Evolutionary conservation across 345 rosid species (phyloP), one percentile per base, ranked within the genome.

Genomic region (Viola odorata): DNA sequence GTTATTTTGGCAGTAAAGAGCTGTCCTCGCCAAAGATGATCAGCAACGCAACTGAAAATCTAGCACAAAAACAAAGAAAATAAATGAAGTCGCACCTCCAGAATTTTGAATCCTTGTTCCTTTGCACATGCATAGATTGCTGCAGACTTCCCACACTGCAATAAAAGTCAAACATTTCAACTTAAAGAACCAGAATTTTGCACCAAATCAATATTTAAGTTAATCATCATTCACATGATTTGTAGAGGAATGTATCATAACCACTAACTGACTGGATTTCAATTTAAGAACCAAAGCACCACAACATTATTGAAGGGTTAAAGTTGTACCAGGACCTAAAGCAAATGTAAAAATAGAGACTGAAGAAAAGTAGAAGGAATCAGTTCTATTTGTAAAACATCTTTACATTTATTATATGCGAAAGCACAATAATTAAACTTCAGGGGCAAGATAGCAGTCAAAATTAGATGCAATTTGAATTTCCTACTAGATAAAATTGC

Each of bases 71-170:
- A 23, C 32, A 23, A 23, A 23, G 1, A 23, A 23, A 23, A 23
- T 23, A 23, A 23, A 23, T 64, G 5, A 65, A 59, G 50, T 11
- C 60, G 69, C 69, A 92, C 99, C 97, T 94, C 99, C 48, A 90
- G 77, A 65, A 94, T 76, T 86, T 84, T 80, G 60, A 82, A 94
- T 42, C 92, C 96, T 63, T 88, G 88, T 73, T 90, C 99, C 77
- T 78, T 83, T 3, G 97, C 99, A 71, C 99, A 94, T 62, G 99
- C 96, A 54, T 78, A 83, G 60, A 94, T 69, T 64, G 95, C 95
- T 36, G 97, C 91, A 68, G 97, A 88, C 69, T 94, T 94, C 75
- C 99, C 97, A 78, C 99, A 80, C 97, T 94, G 91, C 73, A 78
- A 69, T 12, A 50, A 50, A 14, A 65, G 39, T 2, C 7, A 3